phyloP scores from a whole-genome alignment of 75 land plant genomes.

The Isoetes taiwanensis region DNA sequence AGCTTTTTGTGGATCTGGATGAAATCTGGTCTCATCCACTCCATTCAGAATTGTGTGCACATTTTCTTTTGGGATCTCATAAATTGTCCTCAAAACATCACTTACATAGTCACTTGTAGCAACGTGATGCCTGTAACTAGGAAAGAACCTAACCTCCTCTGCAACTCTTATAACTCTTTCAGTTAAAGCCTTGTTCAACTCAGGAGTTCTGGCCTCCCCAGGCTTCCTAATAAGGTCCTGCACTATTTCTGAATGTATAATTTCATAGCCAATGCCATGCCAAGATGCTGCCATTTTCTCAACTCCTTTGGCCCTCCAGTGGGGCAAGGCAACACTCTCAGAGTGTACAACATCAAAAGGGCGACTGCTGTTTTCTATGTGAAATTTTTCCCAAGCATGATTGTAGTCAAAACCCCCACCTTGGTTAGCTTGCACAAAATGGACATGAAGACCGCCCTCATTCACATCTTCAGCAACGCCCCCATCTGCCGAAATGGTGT shows the following conservation, averaged over 20 bases:
- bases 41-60: slow-evolving; percentile 34
- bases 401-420: slow-evolving; percentile 11
- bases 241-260: slow-evolving; percentile 30
- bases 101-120: slow-evolving; percentile 33
- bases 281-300: slow-evolving; percentile 21
- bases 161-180: slow-evolving; percentile 22
- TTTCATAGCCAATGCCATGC: slow-evolving; percentile 38
- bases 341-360: slow-evolving; percentile 25
- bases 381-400: slow-evolving; percentile 19
- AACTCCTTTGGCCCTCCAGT: slow-evolving; percentile 11
- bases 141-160: slow-evolving; percentile 34
- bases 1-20: slow-evolving; percentile 13
- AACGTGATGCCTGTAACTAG: slow-evolving; percentile 28
- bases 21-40: slow-evolving; percentile 24
- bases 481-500: slow-evolving; percentile 16
- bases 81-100: slow-evolving; percentile 29
- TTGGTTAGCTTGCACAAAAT: slow-evolving; percentile 13
- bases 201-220: slow-evolving; percentile 13
- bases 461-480: background rate
- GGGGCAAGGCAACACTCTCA: slow-evolving; percentile 31
- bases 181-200: slow-evolving; percentile 15
- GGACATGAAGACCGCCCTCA: slow-evolving; percentile 10
- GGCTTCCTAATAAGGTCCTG: slow-evolving; percentile 25
- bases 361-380: slow-evolving; percentile 2
- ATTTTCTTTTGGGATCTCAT: slow-evolving; percentile 23